phyloP scores from a whole-genome alignment of 2,329 filamentous ascomycete species.

The Monosporascus sp. region DNA sequence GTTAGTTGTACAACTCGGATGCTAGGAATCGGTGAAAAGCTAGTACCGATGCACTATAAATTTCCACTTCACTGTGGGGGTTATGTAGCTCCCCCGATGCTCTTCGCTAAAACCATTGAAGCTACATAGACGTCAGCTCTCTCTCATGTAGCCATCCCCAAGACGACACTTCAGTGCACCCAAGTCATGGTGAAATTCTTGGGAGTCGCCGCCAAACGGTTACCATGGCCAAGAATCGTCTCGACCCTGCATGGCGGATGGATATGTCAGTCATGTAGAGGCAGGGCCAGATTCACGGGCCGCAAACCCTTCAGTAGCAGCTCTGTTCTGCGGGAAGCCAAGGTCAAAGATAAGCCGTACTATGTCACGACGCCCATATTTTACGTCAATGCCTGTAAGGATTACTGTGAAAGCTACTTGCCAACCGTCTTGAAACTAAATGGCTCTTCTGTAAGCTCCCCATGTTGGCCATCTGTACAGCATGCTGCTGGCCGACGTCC shows the following conservation, averaged over 20 bases:
- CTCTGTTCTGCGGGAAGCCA: slow-evolving; percentile 4
- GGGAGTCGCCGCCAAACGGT: slow-evolving; percentile 10
- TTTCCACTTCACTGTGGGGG: too few relatives aligned
- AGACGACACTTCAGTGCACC: background rate
- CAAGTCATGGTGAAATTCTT: slow-evolving; percentile 16
- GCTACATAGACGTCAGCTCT: too few relatives aligned
- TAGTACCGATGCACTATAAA: background rate
- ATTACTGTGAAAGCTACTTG: background rate
- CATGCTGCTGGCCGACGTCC: slow-evolving; percentile 82
- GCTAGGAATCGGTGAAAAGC: background rate
- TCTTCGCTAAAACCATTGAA: too few relatives aligned
- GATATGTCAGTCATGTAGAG: slow-evolving; percentile 21
- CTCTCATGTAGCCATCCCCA: too few relatives aligned
- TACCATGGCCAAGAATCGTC: slow-evolving; percentile 7
- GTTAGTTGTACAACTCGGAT: background rate
- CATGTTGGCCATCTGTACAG: slow-evolving; percentile 94
- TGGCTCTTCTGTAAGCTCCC: slow-evolving; percentile 53
- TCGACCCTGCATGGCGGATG: slow-evolving; percentile 14
- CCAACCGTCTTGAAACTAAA: slow-evolving; percentile 11
- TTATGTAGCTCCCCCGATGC: too few relatives aligned
- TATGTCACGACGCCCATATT: slow-evolving; percentile 97
- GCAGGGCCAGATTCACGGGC: slow-evolving; percentile 2
- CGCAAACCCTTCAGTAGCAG: slow-evolving; percentile 16
- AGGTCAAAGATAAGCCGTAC: slow-evolving; percentile 62
- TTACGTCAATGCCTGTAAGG: slow-evolving; percentile 89